phyloP scores from a whole-genome alignment of 164 flowering plant species.

The Vitis labrusca region DNA sequence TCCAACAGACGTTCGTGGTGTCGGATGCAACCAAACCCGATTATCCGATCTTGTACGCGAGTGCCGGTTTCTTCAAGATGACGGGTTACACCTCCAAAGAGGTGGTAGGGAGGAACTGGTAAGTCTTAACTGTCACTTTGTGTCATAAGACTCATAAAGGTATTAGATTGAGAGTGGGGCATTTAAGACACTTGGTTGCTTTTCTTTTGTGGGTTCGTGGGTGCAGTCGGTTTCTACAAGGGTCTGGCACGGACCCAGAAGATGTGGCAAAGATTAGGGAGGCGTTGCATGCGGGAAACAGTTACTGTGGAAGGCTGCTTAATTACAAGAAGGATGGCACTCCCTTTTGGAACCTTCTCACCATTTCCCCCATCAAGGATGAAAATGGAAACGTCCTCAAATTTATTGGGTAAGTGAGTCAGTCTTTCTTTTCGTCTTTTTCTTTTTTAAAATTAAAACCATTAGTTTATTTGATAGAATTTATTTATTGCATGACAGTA shows the following conservation, averaged over 20 bases:
- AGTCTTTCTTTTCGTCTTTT: conserved; percentile 19
- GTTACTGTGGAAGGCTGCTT: conserved; percentile 83
- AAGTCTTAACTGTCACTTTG: conserved; percentile 13
- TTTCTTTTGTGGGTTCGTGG: background rate
- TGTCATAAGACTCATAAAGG: conserved; percentile 5
- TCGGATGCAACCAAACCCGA: conserved; percentile 93
- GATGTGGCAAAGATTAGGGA: conserved; percentile 80
- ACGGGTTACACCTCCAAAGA: conserved; percentile 93
- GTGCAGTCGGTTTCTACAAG: conserved; percentile 92
- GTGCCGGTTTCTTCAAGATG: conserved; percentile 98
- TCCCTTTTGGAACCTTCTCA: conserved; percentile 94
- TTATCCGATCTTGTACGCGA: conserved; percentile 87
- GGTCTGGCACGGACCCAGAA: conserved; percentile 75
- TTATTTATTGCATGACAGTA: no score
- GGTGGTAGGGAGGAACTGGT: conserved; percentile 95
- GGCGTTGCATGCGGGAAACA: conserved; percentile 54
- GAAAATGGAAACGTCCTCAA: conserved; percentile 82
- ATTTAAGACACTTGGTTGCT: background rate
- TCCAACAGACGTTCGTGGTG: conserved; percentile 96
- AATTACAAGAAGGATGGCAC: conserved; percentile 98
- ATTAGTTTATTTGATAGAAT: background rate
- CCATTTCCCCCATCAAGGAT: conserved; percentile 95
- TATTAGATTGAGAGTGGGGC: background rate
- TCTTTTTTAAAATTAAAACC: background rate
- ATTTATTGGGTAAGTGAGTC: conserved; percentile 67